Evolutionary conservation across 106 monocot genomes (phyloP).

Genomic region (Alisma plantagoaquatica): DNA sequence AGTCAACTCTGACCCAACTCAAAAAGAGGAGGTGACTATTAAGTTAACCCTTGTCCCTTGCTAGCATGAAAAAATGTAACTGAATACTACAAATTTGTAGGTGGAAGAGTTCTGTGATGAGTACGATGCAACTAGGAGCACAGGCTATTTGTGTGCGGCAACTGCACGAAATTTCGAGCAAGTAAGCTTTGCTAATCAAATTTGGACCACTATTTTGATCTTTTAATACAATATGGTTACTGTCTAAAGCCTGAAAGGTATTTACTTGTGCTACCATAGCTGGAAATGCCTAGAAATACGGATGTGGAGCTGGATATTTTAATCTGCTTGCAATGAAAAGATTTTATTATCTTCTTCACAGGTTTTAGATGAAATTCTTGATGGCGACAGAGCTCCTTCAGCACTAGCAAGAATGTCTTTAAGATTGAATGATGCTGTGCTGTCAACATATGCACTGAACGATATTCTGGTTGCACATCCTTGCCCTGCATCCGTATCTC

Average conservation of each 20-base stretch:
- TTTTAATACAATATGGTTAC: background rate
- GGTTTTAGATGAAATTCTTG: conserved; percentile 79
- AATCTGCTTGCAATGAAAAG: too few relatives aligned
- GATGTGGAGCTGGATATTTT: too few relatives aligned
- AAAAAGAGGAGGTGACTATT: conserved; percentile 42
- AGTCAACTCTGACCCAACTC: conserved; percentile 94
- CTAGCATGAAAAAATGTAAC: background rate
- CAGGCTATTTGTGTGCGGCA: conserved; percentile 91
- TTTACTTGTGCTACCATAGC: too few relatives aligned
- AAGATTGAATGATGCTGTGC: conserved; percentile 35
- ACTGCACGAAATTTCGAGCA: conserved; percentile 70
- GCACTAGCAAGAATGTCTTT: conserved; percentile 72
- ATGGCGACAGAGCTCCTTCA: conserved; percentile 33
- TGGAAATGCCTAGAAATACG: too few relatives aligned
- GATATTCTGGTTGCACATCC: conserved; percentile 80
- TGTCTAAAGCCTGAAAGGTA: background rate
- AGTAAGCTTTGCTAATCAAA: conserved; percentile 19
- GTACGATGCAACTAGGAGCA: conserved; percentile 90
- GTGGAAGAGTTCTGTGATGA: conserved; percentile 62
- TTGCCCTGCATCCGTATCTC: conserved; percentile 87
- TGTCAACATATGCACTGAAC: conserved; percentile 60
- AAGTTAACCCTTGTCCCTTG: background rate
- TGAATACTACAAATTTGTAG: conserved; percentile 21
- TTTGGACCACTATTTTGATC: too few relatives aligned
- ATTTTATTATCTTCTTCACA: conserved; percentile 11